Conservation (phyloP, 31 red algal species). For the Asparagopsis taxiformis region DNA sequence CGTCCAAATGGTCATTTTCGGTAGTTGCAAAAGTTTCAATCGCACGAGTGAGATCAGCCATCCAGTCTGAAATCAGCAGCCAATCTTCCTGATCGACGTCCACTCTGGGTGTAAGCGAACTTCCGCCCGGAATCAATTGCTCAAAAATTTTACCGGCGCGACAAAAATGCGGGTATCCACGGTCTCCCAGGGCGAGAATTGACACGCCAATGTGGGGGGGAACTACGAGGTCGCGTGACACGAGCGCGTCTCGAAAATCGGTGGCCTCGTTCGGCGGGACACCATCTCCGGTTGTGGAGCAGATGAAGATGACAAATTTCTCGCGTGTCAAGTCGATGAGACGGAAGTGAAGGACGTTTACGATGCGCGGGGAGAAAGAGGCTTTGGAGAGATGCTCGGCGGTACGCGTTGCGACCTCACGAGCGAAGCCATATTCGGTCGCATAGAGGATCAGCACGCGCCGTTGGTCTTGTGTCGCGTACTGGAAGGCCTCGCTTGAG, state of each 20-base stretch:
- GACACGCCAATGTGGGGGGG: constrained; percentile 42
- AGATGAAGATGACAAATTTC: constrained; percentile 54
- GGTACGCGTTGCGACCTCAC: constrained; percentile 65
- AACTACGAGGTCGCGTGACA: constrained; percentile 4
- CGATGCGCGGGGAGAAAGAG: constrained; percentile 44
- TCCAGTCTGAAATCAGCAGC: constrained; percentile 70
- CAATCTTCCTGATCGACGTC: constrained; percentile 93
- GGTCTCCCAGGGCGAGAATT: constrained; percentile 92
- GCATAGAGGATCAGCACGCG: constrained; percentile 86
- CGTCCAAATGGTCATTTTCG: background rate
- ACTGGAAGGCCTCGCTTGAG: constrained; percentile 22
- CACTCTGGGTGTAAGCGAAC: constrained; percentile 8
- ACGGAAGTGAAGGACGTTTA: constrained; percentile 76
- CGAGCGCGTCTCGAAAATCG: constrained; percentile 61
- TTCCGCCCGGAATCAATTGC: background rate
- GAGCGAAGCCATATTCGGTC: constrained; percentile 96
- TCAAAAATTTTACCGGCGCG: constrained; percentile 73
- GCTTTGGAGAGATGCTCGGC: constrained; percentile 26
- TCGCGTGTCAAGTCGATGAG: constrained; percentile 59
- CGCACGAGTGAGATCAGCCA: constrained; percentile 10
- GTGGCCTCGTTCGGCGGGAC: constrained; percentile 82
- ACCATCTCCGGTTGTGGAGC: constrained; percentile 92
- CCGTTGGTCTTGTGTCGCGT: background rate
- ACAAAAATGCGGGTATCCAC: constrained; percentile 95
- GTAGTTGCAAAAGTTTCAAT: background rate